Percentiles rank a stretch among this genome's conserved stretches.
Evolutionary conservation across 306 rosid species (phyloP).

Genomic region (Phaseolus lunatus): DNA sequence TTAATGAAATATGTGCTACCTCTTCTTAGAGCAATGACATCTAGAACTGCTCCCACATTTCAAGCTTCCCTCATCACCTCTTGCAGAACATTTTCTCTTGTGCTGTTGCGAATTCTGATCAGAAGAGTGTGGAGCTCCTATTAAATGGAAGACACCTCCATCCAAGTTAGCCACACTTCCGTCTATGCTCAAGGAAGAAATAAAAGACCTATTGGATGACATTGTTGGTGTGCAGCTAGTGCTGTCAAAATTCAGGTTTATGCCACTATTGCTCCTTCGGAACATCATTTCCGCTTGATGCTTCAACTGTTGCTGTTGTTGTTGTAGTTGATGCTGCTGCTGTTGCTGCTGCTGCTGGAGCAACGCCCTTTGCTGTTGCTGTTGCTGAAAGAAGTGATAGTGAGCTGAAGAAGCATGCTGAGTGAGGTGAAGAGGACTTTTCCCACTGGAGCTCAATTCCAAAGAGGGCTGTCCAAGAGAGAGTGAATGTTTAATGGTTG

Average conservation of each 20-base stretch:
- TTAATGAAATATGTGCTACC: conserved; percentile 56
- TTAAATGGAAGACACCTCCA: conserved; percentile 79
- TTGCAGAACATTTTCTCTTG: conserved; percentile 86
- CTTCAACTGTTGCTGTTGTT: conserved; percentile 73
- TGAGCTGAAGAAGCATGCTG: conserved; percentile 63
- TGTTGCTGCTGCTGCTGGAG: conserved; percentile 74
- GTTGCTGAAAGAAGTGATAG: conserved; percentile 75
- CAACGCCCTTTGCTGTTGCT: conserved; percentile 71
- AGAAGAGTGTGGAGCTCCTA: conserved; percentile 79
- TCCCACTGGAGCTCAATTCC: conserved; percentile 76
- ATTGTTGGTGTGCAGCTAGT: conserved; percentile 92
- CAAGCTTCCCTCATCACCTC: conserved; percentile 88
- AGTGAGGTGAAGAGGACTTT: conserved; percentile 66
- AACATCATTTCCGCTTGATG: conserved; percentile 82
- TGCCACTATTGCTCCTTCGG: conserved; percentile 76
- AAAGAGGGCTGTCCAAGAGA: conserved; percentile 68
- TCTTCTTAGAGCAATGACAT: conserved; percentile 99
- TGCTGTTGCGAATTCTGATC: conserved; percentile 87
- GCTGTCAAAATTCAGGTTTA: conserved; percentile 85
- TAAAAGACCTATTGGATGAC: conserved; percentile 92
- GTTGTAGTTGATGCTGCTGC: conserved; percentile 65
- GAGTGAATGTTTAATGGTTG: conserved; percentile 53
- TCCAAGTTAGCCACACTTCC: conserved; percentile 91
- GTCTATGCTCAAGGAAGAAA: conserved; percentile 94
- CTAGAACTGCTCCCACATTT: conserved; percentile 89